Conservation (phyloP, 768 basidiomycete species). For the Kwoniella dendrophila region DNA sequence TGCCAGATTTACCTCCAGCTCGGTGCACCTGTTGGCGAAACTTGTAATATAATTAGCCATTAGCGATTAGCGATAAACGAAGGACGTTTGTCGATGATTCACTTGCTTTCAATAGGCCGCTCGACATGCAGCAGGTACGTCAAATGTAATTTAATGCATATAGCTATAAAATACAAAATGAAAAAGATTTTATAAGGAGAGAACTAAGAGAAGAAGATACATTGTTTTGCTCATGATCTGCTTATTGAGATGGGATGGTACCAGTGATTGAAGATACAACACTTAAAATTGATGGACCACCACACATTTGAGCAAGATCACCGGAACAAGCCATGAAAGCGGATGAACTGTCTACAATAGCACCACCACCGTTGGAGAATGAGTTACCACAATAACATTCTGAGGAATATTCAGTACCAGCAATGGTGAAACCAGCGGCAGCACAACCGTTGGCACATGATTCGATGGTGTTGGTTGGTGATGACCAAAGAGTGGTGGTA, state of each 20-base stretch:
- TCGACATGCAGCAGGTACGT: not conserved
- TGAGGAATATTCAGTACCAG: conserved; percentile 28
- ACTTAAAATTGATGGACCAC: conserved; percentile 23
- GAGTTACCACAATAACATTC: conserved; percentile 33
- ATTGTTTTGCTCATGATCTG: not conserved
- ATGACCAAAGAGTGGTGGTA: conserved; percentile 17
- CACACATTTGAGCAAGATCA: conserved; percentile 22
- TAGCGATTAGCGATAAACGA: no score
- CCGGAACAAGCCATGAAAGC: conserved; percentile 29
- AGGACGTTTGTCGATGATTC: not conserved
- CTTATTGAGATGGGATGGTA: conserved; percentile 24
- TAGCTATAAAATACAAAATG: conserved; percentile 6
- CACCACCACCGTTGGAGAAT: conserved; percentile 27
- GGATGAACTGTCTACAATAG: conserved; percentile 8
- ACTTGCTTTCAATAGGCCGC: not conserved
- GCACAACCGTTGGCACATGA: conserved; percentile 34
- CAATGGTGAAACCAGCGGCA: conserved; percentile 24
- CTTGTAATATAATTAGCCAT: no score
- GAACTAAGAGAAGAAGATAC: not conserved
- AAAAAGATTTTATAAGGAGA: conserved; percentile 5
- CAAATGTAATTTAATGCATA: conserved; percentile 5
- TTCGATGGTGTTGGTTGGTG: conserved; percentile 27
- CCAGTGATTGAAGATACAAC: conserved; percentile 15
- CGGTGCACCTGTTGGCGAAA: no score
- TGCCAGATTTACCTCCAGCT: no score